Conservation (phyloP, 257 asterid genomes). For the Nicotiana sylvestris region DNA sequence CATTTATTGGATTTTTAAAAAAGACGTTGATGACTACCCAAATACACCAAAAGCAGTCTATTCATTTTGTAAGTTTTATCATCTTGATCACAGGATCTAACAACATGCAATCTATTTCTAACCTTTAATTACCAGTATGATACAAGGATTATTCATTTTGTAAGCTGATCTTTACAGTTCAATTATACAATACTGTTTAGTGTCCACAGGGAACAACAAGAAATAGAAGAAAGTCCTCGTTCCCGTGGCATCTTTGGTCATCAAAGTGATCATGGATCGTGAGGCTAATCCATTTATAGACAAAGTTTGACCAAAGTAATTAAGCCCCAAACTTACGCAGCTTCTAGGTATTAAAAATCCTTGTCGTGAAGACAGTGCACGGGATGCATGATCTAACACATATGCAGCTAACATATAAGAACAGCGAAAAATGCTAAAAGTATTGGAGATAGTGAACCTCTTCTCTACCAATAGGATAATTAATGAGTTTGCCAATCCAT, state of each 20-base stretch:
- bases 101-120: background rate
- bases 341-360: background rate
- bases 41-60: background rate
- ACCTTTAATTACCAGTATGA: background rate
- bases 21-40: background rate
- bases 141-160: background rate
- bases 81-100: too few relatives aligned
- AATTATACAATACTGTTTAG: background rate
- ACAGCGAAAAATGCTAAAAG: background rate
- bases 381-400: background rate
- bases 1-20: background rate
- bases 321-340: background rate
- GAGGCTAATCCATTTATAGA: background rate
- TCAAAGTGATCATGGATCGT: background rate
- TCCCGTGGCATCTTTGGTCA: background rate
- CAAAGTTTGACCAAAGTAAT: background rate
- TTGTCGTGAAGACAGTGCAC: background rate
- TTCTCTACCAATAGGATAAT: background rate
- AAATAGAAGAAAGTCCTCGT: background rate
- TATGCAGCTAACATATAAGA: background rate
- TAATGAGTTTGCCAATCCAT: background rate
- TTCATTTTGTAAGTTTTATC: background rate
- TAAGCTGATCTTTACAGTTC: background rate
- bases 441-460: background rate
- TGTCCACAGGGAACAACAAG: background rate